A percentile compares a stretch with the other conserved stretches of the same genome.
Evolutionary conservation across 306 rosid species (phyloP).

Genomic region (Cicer bijugum): DNA sequence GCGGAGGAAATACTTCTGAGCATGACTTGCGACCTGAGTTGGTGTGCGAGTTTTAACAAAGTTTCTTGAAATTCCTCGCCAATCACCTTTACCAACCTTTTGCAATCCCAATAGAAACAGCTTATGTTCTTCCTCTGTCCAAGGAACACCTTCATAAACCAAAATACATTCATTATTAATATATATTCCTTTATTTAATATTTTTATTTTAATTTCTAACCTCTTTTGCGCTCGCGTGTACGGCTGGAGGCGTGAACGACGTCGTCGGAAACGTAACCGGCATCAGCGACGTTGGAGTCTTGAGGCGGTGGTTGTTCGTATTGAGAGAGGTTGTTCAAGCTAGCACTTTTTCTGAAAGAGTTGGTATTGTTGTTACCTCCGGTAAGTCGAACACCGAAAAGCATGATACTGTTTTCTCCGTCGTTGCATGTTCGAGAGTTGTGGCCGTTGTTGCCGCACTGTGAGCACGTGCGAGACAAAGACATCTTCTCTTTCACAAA

Average conservation of each 20-base stretch:
- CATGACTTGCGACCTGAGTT: conserved; percentile 94
- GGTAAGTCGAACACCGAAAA: conserved; percentile 77
- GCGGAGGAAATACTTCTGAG: conserved; percentile 92
- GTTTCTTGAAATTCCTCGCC: conserved; percentile 96
- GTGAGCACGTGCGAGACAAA: conserved; percentile 87
- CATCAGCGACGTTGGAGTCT: conserved; percentile 67
- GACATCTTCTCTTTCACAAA: conserved; percentile 50
- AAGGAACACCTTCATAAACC: conserved; percentile 66
- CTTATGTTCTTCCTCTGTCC: conserved; percentile 92
- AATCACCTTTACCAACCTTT: conserved; percentile 87
- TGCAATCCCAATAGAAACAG: conserved; percentile 77
- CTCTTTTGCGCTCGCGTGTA: conserved; percentile 84
- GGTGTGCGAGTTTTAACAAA: conserved; percentile 91
- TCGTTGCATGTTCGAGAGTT: conserved; percentile 79
- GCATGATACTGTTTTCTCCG: conserved; percentile 65
- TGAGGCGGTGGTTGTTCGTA: conserved; percentile 56
- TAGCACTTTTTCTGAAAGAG: conserved; percentile 76
- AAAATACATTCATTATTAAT: neutral
- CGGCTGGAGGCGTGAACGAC: conserved; percentile 81
- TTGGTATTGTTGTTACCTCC: conserved; percentile 43
- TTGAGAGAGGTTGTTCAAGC: conserved; percentile 85
- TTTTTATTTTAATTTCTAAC: conserved; percentile 23
- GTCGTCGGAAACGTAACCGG: conserved; percentile 89
- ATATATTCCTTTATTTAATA: too few relatives aligned
- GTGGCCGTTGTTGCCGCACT: conserved; percentile 85